Percentiles rank a stretch among this genome's conserved stretches.
Conservation (phyloP, 345 rosid genomes). For the Schrenkiella parvula region DNA sequence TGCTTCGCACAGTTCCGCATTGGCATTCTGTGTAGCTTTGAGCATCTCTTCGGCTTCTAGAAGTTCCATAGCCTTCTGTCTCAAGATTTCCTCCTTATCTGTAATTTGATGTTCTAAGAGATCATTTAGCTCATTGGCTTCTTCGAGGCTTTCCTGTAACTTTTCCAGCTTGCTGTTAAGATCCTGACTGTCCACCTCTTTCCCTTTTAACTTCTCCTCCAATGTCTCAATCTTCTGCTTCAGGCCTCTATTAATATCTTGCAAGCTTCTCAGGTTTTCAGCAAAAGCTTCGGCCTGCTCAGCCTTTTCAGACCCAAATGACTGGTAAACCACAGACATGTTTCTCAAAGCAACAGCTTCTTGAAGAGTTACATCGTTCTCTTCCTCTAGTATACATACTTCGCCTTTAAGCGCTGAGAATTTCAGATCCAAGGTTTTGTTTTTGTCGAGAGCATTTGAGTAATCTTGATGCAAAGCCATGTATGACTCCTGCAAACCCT, state of each 20-base stretch:
- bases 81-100: constrained; percentile 49
- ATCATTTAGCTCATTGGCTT: constrained; percentile 51
- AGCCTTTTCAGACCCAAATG: constrained; percentile 51
- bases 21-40: constrained; percentile 49
- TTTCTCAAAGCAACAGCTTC: constrained; percentile 49
- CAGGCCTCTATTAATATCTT: constrained; percentile 37
- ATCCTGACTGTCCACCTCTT: constrained; percentile 45
- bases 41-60: constrained; percentile 67
- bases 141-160: constrained; percentile 51
- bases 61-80: constrained; percentile 55
- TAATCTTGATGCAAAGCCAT: constrained; percentile 48
- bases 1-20: constrained; percentile 48
- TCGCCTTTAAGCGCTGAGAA: constrained; percentile 47
- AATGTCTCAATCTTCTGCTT: constrained; percentile 45
- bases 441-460: constrained; percentile 42
- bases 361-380: constrained; percentile 42
- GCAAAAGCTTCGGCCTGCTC: constrained; percentile 48
- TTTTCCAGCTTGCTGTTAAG: constrained; percentile 46
- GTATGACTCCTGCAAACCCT: constrained; percentile 48
- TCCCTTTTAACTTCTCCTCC: constrained; percentile 44
- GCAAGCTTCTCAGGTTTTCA: constrained; percentile 40
- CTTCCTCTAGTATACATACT: constrained; percentile 50
- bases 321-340: constrained; percentile 49
- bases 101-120: constrained; percentile 51
- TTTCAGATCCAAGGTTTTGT: constrained; percentile 40